Evolutionary conservation across 2,329 filamentous ascomycete species (phyloP), one percentile per base, ranked within the genome.

Genomic region (Alternaria triticimaculans): DNA sequence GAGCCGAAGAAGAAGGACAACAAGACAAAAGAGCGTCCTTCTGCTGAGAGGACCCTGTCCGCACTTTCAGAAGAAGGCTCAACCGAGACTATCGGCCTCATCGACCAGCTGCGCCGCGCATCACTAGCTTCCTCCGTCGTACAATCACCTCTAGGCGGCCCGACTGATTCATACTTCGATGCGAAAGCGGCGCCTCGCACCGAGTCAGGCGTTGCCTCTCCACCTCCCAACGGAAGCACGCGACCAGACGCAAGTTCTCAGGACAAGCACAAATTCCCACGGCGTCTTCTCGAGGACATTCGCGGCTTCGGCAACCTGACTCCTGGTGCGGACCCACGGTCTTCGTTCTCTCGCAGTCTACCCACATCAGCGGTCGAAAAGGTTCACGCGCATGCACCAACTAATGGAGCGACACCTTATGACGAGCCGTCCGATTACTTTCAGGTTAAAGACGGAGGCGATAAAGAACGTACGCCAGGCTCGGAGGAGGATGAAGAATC

Each of bases 401-500:
- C 69, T 25, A 59, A 55, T 6, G 65, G 66, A 44, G 58, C 72
- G 7, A 61, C 59, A 12, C 64, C 73, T 8, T 68, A 71, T 21
- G 60, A 72, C 18, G 65, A 73, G 46, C 45, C 71, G 48, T 48
- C 64, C 10, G 73, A 76, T 43, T 78, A 79, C 51, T 79, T 80
- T n/a, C 69, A 74, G 56, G 26, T 65, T 44, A 60, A 69, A 28
- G 60, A 55, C 4, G 67, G 68, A 12, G 66, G 72, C 49, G 71
- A 55, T 44, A 61, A 59, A 60, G 73, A 74, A 25, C 73, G 50
- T 18, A 75, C 76, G 12, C 74, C 71, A 30, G 69, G 66, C 23
- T 79, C 77, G n/a, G 86, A 85, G 33, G 86, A 87, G 51, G 72
- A 74, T 11, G 72, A 74, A n/a, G 86, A 88, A 33, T 94, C 91